Base-by-base conservation (phyloP, 495 filamentous ascomycete species). In the Penicillium chermesinum region DNA sequence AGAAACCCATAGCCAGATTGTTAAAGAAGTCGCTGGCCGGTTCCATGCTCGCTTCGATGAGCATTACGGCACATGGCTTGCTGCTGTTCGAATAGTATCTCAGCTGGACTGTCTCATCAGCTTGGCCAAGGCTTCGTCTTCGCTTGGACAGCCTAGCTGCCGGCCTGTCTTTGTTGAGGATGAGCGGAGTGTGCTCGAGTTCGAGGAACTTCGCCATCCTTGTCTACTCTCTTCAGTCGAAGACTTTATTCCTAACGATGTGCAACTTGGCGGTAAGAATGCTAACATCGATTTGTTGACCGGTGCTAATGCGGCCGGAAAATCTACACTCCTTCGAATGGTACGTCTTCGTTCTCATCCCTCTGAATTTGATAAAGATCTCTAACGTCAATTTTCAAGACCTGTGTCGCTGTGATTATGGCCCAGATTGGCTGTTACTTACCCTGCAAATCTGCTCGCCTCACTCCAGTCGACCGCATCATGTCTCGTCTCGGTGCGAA, bases 401-500 rank as follows among this genome's bases (percentile, higher is more conserved):
- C 91, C 27, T 99, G 93, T 62, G 84, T 91, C 49, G 93, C 93
- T 2, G 91, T 95, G 41, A 96, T 99, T 59, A 89, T 99, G 83
- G 93, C 93, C n/a, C 93, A 99, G 59, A 86, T 99, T 17, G 93
- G 93, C 49, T 96, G 91, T 69, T 88, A 95, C 56, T 81, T 99
- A 3, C 93, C 93, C 16, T 88, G 86, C 54, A 69, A 74, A 20
- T 87, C 88, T 6, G 93, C 93, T 8, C 80, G 75, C n/a, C 71
- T 99, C 22, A 97, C 94, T 0, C 90, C 93, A 0, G 78, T 91
- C 21, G 94, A 99, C 64, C 87, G 93, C 36, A 97, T 99, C 74
- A 99, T 99, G 94, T 96, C 90, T 4, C 89, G 94, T 17, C 86
- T 99, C 0, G 94, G 94, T 12, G 94, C 94, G 39, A 95, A 97